phyloP scores from a whole-genome alignment of 306 rosid genomes.

The Acmispon strigosus region DNA sequence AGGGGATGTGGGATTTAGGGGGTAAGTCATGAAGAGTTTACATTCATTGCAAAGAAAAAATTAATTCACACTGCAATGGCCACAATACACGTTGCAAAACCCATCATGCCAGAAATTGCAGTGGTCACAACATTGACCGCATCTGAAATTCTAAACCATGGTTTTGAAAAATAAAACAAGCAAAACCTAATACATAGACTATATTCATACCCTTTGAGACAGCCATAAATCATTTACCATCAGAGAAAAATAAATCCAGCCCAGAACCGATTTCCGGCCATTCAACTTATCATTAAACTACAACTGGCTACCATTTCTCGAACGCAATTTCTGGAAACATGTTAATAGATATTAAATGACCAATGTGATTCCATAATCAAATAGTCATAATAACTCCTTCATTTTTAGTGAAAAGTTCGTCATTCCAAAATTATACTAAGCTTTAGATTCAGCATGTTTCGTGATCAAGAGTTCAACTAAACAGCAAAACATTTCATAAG shows the following conservation, averaged over 20 bases:
- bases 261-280: not conserved
- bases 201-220: not conserved
- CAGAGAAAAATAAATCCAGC: conserved; percentile 4
- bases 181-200: not conserved
- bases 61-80: too few species aligned
- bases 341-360: not conserved
- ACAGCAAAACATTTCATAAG: not conserved
- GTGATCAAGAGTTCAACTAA: not conserved
- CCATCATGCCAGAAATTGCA: too few species aligned
- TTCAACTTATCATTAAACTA: conserved; percentile 1
- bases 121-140: too few species aligned
- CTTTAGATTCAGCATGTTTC: not conserved
- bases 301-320: not conserved
- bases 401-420: not conserved
- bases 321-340: not conserved
- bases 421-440: not conserved
- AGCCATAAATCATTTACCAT: not conserved
- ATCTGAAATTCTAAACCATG: too few species aligned
- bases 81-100: too few species aligned
- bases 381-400: not conserved
- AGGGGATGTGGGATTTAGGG: too few species aligned
- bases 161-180: too few species aligned
- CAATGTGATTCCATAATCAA: not conserved
- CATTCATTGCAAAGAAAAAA: too few species aligned
- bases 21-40: too few species aligned